Base-by-base conservation (phyloP, 768 basidiomycete species). In the Candolleomyces eurysporus region DNA sequence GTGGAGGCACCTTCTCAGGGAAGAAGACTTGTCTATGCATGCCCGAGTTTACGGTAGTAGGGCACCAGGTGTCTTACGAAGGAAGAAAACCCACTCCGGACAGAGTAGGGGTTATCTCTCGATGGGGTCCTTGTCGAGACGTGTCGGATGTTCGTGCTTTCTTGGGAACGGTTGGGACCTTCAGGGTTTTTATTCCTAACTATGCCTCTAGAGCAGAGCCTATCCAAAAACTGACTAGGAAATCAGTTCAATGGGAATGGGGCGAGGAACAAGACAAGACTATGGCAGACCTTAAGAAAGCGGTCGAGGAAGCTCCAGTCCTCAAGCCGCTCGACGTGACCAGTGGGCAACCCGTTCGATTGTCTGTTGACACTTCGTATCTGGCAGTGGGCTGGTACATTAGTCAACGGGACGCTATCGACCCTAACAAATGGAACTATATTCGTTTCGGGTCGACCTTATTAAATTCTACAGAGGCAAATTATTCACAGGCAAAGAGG, bases 311-410 rank as follows among this genome's bases (percentile, higher is more conserved):
- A 0, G 64, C 60, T 2, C 73, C 75, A 43, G 13, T 43, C 0
- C 58, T 80, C 2, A 54, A 62, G 4, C 69, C 74, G 0, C 67
- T 81, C 11, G 68, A 79, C 57, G 78, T 79, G 49, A 19, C 58
- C 0, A 73, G 67, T 13, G 52, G 60, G 8, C 30, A 6, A 1
- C 65, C 69, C 1, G 66, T 79, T 30, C 72, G 75, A 1, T 58
- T 80, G 0, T 65, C 75, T 4, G 79, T 81, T 0, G 78, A 81
- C 62, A 73, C 77, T 0, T 75, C 70, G 0, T 46, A 56, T 5
- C 70, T 75, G 5, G 75, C 73, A 0, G 69, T 80, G 0, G 76
- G 79, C 0, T 77, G 66, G 42, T 60, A 74, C 8, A 63, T 80
- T 0, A 66, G 61, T 0, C 80, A 81, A 56, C 54, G 58, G n/a